A percentile compares a stretch with the other conserved stretches of the same genome.
Evolutionary conservation across 2,329 filamentous ascomycete species (phyloP).

Genomic region (Akanthomyces muscarius): DNA sequence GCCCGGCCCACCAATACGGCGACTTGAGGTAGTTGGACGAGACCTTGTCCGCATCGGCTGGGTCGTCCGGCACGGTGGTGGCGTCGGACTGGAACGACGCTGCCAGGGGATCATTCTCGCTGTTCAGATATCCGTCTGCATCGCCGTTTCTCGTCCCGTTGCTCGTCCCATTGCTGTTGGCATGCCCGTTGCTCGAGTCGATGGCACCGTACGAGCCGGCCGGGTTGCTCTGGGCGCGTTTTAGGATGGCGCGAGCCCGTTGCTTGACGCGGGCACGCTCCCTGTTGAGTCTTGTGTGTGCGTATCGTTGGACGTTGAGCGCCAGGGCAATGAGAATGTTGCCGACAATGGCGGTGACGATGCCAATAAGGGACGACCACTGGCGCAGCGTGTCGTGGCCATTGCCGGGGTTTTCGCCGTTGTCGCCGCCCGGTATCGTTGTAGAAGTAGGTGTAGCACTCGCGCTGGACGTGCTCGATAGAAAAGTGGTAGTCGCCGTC

Average conservation of each 20-base stretch:
- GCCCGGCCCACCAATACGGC: slow-evolving; percentile 94
- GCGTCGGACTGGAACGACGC: slow-evolving; percentile 44
- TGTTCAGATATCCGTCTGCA: slow-evolving; percentile 30
- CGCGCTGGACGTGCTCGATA: neutral
- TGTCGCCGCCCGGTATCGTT: slow-evolving; percentile 18
- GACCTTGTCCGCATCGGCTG: slow-evolving; percentile 32
- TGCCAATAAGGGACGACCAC: slow-evolving; percentile 95
- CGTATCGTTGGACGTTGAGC: slow-evolving; percentile 93
- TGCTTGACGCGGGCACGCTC: slow-evolving; percentile 59
- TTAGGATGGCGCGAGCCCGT: slow-evolving; percentile 51
- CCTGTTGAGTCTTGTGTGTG: slow-evolving; percentile 77
- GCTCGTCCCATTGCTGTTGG: slow-evolving; percentile 25
- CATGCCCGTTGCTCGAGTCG: slow-evolving; percentile 23
- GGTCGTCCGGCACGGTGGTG: slow-evolving; percentile 23
- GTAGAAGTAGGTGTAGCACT: neutral
- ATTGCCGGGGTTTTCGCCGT: slow-evolving; percentile 24
- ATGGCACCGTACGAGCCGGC: slow-evolving; percentile 35
- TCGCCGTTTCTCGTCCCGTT: slow-evolving; percentile 31
- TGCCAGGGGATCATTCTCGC: slow-evolving; percentile 50
- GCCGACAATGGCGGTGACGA: slow-evolving; percentile 84
- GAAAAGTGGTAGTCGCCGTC: neutral
- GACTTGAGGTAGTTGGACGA: slow-evolving; percentile 78
- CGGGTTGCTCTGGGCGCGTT: slow-evolving; percentile 35
- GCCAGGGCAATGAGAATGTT: slow-evolving; percentile 94
- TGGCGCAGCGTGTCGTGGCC: slow-evolving; percentile 51